Percentiles rank a stretch among this genome's conserved stretches.
These are phyloP conservation scores for Podospora conica DNA, from an alignment of 495 filamentous ascomycete species.

Conservation along the genomic window DNA sequence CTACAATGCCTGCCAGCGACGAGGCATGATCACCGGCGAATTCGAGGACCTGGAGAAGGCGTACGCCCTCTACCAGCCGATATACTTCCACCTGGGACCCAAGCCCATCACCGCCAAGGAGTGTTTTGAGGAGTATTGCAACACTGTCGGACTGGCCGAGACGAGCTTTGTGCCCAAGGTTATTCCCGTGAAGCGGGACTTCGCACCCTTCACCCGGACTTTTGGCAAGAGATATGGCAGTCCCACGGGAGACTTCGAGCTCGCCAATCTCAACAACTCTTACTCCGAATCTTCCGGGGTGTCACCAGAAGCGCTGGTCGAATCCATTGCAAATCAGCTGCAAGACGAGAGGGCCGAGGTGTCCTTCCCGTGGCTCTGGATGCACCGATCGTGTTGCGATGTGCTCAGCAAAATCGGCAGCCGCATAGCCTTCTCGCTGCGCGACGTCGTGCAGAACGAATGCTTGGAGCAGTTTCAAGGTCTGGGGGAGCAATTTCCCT, in stretches of 20 bases:
- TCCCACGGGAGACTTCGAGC: too few relatives aligned
- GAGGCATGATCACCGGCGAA: slow-evolving; percentile 16
- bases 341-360: slow-evolving; percentile 27
- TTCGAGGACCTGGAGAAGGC: slow-evolving; percentile 38
- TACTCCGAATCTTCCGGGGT: too few relatives aligned
- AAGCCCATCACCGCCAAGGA: slow-evolving; percentile 21
- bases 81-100: slow-evolving; percentile 29
- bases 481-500: neutral
- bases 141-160: slow-evolving; percentile 12
- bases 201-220: too few relatives aligned
- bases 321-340: slow-evolving; percentile 14
- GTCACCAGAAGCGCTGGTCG: slow-evolving; percentile 13
- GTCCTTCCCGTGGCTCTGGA: slow-evolving; percentile 29
- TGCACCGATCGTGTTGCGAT: slow-evolving; percentile 38
- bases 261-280: too few relatives aligned
- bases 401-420: too few relatives aligned
- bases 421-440: too few relatives aligned
- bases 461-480: neutral
- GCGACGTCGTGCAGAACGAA: neutral
- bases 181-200: too few relatives aligned
- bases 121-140: slow-evolving; percentile 19
- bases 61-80: slow-evolving; percentile 16
- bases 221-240: neutral
- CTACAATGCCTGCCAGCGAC: slow-evolving; percentile 31
- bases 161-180: too few relatives aligned